Conservation (phyloP, 352 stramenopile genomes). For the Globisporangium splendens region DNA sequence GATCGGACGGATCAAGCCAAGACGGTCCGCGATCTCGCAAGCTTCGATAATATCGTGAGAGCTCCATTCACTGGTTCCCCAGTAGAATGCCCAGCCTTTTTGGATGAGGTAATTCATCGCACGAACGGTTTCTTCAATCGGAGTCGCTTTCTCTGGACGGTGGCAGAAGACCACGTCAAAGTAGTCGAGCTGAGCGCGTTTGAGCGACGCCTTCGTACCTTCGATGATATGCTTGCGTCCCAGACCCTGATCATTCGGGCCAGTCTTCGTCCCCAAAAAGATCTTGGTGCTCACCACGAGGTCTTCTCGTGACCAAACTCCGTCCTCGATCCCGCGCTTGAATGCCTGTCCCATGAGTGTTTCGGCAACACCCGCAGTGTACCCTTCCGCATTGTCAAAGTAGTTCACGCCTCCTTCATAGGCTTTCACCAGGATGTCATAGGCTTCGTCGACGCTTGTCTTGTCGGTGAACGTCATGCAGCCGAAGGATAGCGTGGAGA, state of each 20-base stretch:
- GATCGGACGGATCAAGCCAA: conserved; percentile 23
- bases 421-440: conserved; percentile 27
- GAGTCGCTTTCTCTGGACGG: conserved; percentile 26
- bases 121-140: conserved; percentile 36
- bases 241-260: conserved; percentile 23
- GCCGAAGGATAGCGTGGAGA: conserved; percentile 28
- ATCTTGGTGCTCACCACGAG: conserved; percentile 65
- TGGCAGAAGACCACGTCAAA: conserved; percentile 53
- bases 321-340: conserved; percentile 18
- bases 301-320: conserved; percentile 31
- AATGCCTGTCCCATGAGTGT: conserved; percentile 26
- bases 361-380: conserved; percentile 30
- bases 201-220: conserved; percentile 37
- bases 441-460: conserved; percentile 16
- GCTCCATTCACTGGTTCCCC: conserved; percentile 53
- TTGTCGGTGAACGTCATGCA: conserved; percentile 21
- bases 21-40: conserved; percentile 28
- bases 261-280: conserved; percentile 26
- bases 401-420: conserved; percentile 52
- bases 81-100: conserved; percentile 34
- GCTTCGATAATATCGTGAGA: conserved; percentile 49
- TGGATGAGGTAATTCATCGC: conserved; percentile 43
- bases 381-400: conserved; percentile 46
- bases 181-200: conserved; percentile 36
- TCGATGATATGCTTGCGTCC: conserved; percentile 52